Percentiles rank a stretch among this genome's conserved stretches.
Conservation (phyloP, 345 rosid species). For the Angophora floribunda region DNA sequence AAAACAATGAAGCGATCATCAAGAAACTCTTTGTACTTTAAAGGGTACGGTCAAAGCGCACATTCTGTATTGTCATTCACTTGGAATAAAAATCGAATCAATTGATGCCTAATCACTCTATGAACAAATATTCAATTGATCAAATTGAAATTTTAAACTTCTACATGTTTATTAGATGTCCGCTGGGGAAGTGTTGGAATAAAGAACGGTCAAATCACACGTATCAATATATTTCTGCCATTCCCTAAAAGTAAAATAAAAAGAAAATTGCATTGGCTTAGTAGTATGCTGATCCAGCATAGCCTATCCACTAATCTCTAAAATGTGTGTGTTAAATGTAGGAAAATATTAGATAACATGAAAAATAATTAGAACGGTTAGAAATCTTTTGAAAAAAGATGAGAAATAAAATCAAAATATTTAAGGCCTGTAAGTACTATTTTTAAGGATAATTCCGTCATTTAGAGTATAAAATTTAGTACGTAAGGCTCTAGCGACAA, state of each 20-base stretch:
- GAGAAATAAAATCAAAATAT: too few species aligned
- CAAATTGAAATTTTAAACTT: not conserved
- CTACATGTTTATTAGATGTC: not conserved
- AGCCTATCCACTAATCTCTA: too few species aligned
- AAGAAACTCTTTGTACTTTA: not conserved
- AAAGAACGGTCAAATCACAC: not conserved
- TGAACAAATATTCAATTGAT: not conserved
- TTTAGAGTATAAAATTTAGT: too few species aligned
- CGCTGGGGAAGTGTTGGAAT: not conserved
- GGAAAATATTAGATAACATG: too few species aligned
- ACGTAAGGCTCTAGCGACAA: too few species aligned
- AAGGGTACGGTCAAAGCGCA: not conserved
- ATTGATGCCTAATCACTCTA: not conserved
- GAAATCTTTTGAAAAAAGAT: too few species aligned
- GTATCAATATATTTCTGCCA: not conserved
- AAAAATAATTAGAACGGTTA: too few species aligned
- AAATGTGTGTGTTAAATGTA: too few species aligned
- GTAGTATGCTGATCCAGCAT: too few species aligned
- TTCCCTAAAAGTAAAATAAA: not conserved
- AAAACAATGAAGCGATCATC: not conserved
- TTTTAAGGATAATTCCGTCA: too few species aligned
- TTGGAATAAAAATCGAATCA: not conserved
- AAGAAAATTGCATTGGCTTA: not conserved
- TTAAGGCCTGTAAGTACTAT: too few species aligned
- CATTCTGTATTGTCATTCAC: not conserved